phyloP scores from a whole-genome alignment of 352 stramenopile genomes.

The Globisporangium radiosum region DNA sequence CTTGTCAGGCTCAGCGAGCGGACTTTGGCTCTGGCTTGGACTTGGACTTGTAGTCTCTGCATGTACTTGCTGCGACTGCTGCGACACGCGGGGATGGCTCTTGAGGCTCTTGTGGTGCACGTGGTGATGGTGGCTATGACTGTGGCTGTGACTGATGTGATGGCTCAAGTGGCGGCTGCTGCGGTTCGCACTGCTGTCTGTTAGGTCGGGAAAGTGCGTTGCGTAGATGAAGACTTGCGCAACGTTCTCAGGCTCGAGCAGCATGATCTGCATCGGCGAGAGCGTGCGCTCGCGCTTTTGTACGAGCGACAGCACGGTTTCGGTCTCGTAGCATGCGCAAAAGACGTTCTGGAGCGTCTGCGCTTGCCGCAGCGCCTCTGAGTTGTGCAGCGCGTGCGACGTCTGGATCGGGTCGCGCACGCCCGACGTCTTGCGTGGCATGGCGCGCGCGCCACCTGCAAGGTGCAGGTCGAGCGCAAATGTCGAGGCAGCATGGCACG shows the following conservation, averaged over 20 bases:
- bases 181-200: neutral
- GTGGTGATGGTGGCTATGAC: neutral
- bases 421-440: slow-evolving; percentile 29
- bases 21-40: slow-evolving; percentile 4
- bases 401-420: slow-evolving; percentile 50
- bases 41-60: neutral
- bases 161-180: slow-evolving; percentile 4
- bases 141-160: slow-evolving; percentile 1
- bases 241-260: slow-evolving; percentile 56
- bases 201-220: slow-evolving; percentile 22
- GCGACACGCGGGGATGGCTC: too few species aligned
- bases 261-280: slow-evolving; percentile 57
- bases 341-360: slow-evolving; percentile 65
- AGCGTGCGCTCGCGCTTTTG: slow-evolving; percentile 51
- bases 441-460: neutral
- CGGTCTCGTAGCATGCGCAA: slow-evolving; percentile 67
- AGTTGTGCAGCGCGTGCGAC: slow-evolving; percentile 69
- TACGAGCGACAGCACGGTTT: slow-evolving; percentile 55
- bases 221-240: slow-evolving; percentile 58
- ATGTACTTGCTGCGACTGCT: neutral
- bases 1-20: slow-evolving; percentile 26
- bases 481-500: too few species aligned
- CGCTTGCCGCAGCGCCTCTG: slow-evolving; percentile 53
- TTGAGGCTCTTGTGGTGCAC: neutral
- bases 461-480: neutral